Base-by-base conservation (phyloP, 108 stramenopile species). In the Skeletonema grethae region DNA sequence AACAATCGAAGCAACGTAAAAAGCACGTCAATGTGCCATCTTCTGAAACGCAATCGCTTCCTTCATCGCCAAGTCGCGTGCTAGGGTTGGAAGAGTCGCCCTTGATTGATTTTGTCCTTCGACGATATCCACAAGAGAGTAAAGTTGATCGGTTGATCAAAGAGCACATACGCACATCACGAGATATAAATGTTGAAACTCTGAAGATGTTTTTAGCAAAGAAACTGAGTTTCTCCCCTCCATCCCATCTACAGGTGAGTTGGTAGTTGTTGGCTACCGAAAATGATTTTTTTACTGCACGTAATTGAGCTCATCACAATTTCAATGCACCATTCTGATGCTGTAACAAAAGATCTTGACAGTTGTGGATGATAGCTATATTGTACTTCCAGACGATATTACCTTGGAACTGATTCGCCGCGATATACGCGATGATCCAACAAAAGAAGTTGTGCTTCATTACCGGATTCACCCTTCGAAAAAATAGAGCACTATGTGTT, bases 191-290 rank as follows among this genome's bases (percentile, higher is more conserved):
- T 2, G 36, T 86, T 25, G 43, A 59, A 16, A 60, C 53, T 45
- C 45, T 87, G 64, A 84, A 84, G 63, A 65, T 79, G 59, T 87
- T 87, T 65, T 59, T 87, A 10, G 81, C 84, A 29, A 63, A 58
- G 53, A 87, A 87, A 57, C 61, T 87, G 41, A 13, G 60, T 10
- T 72, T 82, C 57, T 41, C 30, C 20, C 81, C 67, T 16, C 32
- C 73, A 18, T 18, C 41, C 25, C 66, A 86, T 55, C 82, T 86
- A 72, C 75, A 82, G 83, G 71, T 84, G 57, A 61, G 79, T 68
- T 20, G 38, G 38, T 41, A 53, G 25, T n/a, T 3, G 32, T 28
- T 28, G 25, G 25, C 1, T 34, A 34, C 32, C 32, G 7, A 7
- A 36, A 18, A n/a, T 32, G 7, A 71, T 8, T 41, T 13, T 24